Evolutionary conservation across 371 early-diverging fungal species (phyloP).

Genomic region (Funneliformis caledonium): DNA sequence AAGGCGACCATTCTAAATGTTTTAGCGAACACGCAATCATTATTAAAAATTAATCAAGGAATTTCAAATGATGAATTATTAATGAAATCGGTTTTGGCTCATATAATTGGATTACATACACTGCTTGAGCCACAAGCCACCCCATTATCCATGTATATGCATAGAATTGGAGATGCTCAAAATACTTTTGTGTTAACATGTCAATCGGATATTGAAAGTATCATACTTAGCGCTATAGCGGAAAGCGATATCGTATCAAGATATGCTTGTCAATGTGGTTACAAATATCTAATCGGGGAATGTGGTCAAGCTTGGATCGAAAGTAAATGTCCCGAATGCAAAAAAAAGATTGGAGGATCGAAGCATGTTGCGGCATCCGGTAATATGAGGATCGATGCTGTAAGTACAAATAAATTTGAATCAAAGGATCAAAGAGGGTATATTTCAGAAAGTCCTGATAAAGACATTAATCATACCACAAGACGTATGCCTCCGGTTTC

Average conservation of each 20-base stretch:
- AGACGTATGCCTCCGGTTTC: constrained; percentile 25
- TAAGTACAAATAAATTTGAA: not conserved
- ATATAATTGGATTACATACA: constrained; percentile 34
- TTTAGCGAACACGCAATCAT: not conserved
- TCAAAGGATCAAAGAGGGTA: constrained; percentile 23
- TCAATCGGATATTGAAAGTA: constrained; percentile 14
- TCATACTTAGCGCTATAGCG: constrained; percentile 5
- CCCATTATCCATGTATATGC: constrained; percentile 32
- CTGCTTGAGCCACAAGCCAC: not conserved
- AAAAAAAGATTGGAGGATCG: constrained; percentile 30
- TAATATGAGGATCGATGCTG: constrained; percentile 6
- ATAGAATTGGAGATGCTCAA: not conserved
- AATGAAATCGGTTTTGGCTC: constrained; percentile 38
- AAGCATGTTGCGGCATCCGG: not conserved
- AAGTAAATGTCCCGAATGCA: constrained; percentile 35
- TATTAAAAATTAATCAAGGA: not conserved
- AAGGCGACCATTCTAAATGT: not conserved
- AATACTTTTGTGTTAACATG: constrained; percentile 18
- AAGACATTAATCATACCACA: not conserved
- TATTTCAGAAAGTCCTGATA: not conserved
- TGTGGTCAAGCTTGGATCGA: constrained; percentile 24
- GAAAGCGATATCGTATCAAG: not conserved
- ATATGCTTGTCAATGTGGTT: constrained; percentile 40
- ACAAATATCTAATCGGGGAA: constrained; percentile 30
- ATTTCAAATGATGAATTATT: constrained; percentile 13